These are phyloP conservation scores for Neurospora pannonica DNA, from an alignment of 495 filamentous ascomycete genomes.

Conservation along the genomic window DNA sequence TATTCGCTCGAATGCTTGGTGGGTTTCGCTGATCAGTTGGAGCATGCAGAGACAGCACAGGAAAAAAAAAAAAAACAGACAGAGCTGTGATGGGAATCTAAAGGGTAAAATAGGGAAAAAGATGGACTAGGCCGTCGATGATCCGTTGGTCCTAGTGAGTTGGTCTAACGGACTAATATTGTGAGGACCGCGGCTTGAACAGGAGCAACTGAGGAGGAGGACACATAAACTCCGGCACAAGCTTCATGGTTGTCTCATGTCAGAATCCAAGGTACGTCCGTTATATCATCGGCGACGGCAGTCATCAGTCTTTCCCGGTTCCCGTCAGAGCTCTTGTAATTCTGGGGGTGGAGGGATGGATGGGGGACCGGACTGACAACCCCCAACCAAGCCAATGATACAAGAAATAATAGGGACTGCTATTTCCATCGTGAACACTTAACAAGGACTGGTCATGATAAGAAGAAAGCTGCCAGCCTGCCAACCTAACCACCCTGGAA, in stretches of 20 bases:
- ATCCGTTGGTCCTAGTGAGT: neutral
- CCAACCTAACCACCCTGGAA: neutral
- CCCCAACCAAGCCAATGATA: slow-evolving; percentile 8
- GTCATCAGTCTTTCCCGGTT: neutral
- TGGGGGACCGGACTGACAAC: neutral
- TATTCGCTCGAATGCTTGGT: neutral
- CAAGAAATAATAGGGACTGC: slow-evolving; percentile 8
- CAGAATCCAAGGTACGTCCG: slow-evolving; percentile 12
- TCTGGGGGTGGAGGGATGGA: neutral
- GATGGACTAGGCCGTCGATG: neutral
- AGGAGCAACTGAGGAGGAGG: neutral
- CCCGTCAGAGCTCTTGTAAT: neutral
- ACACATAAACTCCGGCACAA: neutral
- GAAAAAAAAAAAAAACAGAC: neutral
- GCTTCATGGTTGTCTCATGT: slow-evolving; percentile 15
- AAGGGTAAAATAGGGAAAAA: neutral
- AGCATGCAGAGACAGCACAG: neutral
- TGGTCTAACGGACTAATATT: neutral
- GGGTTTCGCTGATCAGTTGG: neutral
- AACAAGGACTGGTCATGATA: neutral
- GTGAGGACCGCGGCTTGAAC: neutral
- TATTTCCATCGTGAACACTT: neutral
- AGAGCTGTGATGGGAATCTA: neutral
- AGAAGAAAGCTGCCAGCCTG: neutral
- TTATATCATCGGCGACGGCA: slow-evolving; percentile 7